Conservation (phyloP, 768 basidiomycete genomes). For the Jaapia argillacea region DNA sequence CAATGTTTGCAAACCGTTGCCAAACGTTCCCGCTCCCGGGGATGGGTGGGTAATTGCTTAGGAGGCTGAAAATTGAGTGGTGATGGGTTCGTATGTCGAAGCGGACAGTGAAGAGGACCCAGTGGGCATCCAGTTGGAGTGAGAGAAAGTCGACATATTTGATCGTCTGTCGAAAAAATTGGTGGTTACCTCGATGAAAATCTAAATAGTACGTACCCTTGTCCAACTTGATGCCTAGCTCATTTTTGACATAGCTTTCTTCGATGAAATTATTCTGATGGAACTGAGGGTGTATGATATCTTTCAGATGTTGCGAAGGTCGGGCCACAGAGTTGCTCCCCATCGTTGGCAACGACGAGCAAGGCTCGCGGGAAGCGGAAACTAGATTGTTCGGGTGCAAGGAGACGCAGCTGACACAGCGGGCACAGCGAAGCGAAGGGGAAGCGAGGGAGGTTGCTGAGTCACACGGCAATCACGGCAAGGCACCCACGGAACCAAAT, state of each 20-base stretch:
- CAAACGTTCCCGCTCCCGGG: conserved; percentile 72
- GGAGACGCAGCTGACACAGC: too few relatives aligned
- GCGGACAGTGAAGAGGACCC: conserved; percentile 83
- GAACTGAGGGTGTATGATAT: conserved; percentile 82
- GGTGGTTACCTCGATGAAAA: too few relatives aligned
- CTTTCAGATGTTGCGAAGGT: conserved; percentile 27
- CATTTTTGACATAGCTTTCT: conserved; percentile 72
- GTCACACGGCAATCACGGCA: too few relatives aligned
- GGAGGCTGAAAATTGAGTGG: conserved; percentile 84
- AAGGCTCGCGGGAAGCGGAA: too few relatives aligned
- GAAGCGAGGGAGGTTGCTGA: too few relatives aligned
- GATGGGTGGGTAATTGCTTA: conserved; percentile 72
- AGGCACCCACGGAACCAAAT: too few relatives aligned
- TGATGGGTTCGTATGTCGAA: conserved; percentile 87
- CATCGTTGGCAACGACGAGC: background rate
- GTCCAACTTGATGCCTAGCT: conserved; percentile 82
- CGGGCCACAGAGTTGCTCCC: conserved; percentile 16
- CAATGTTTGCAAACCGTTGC: conserved; percentile 98
- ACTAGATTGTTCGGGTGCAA: too few relatives aligned
- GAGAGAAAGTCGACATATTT: conserved; percentile 84
- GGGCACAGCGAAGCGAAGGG: too few relatives aligned
- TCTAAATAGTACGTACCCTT: conserved; percentile 46
- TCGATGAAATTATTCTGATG: conserved; percentile 87
- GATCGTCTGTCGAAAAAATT: conserved; percentile 52
- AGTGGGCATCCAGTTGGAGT: conserved; percentile 83